A percentile compares a stretch with the other conserved stretches of the same genome.
These are phyloP conservation scores for Leccinum holopus DNA, from an alignment of 1,284 basidiomycete species.

Conservation along the genomic window DNA sequence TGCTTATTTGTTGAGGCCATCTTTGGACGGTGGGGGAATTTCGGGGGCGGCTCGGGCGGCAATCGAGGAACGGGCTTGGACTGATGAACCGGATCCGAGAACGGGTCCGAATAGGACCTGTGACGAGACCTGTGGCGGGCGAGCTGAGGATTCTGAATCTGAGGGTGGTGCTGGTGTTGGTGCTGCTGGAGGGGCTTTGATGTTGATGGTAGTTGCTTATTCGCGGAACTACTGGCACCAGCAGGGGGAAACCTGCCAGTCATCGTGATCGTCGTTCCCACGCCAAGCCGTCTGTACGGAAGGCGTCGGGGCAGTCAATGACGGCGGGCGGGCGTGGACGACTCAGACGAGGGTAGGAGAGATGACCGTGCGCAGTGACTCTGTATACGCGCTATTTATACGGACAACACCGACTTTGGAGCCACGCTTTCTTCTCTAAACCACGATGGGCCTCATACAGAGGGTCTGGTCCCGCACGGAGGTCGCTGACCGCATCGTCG, in stretches of 20 bases:
- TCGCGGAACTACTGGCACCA: conserved; percentile 14
- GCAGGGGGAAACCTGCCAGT: conserved; percentile 1
- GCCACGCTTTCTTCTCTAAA: background rate
- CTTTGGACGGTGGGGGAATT: conserved; percentile 30
- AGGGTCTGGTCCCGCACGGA: conserved; percentile 52
- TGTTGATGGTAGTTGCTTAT: conserved; percentile 28
- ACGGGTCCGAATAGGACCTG: conserved; percentile 60
- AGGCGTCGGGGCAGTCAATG: conserved; percentile 12
- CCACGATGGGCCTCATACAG: conserved; percentile 29
- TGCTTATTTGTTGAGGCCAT: conserved; percentile 31
- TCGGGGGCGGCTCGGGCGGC: conserved; percentile 42
- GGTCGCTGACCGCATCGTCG: conserved; percentile 68
- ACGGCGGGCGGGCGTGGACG: conserved; percentile 9
- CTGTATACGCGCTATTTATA: conserved; percentile 25
- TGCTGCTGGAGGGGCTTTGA: conserved; percentile 8
- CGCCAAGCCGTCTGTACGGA: conserved; percentile 11
- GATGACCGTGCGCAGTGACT: conserved; percentile 2
- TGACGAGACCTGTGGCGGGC: conserved; percentile 41
- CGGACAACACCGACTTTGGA: conserved; percentile 15
- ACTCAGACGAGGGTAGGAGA: conserved; percentile 5
- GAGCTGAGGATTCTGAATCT: conserved; percentile 27
- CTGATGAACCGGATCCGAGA: conserved; percentile 46
- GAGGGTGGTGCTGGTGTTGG: conserved; percentile 1
- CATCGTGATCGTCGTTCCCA: conserved; percentile 28
- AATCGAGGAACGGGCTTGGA: conserved; percentile 39